These are phyloP conservation scores for Chlorella sp. DNA, from an alignment of 139 green algal genomes.

Conservation along the genomic window DNA sequence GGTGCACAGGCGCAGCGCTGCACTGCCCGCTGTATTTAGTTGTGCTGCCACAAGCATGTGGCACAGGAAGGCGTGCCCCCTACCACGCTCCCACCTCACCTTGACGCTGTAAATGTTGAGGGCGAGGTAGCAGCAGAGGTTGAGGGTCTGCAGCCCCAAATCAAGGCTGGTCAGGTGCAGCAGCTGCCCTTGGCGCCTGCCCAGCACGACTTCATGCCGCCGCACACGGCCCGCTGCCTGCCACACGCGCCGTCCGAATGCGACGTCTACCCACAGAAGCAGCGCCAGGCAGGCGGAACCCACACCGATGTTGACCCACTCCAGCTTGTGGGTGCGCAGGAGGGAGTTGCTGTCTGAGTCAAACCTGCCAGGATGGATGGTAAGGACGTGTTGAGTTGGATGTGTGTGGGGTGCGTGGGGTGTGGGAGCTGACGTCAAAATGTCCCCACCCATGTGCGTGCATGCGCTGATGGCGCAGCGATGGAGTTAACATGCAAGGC, in stretches of 20 bases:
- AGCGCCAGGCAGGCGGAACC: not conserved
- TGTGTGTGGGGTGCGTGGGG: too few relatives aligned
- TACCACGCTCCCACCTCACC: not conserved
- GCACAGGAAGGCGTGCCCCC: not conserved
- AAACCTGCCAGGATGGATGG: not conserved
- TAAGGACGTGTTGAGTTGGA: too few relatives aligned
- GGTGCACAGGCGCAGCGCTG: not conserved
- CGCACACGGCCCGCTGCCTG: not conserved
- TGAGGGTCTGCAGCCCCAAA: not conserved
- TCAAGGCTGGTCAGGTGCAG: not conserved
- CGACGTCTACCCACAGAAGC: not conserved
- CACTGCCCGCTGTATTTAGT: not conserved
- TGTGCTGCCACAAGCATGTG: not conserved
- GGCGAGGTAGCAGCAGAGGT: not conserved
- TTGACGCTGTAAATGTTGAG: not conserved
- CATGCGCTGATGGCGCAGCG: too few relatives aligned
- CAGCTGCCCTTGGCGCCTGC: not conserved
- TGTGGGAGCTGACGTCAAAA: too few relatives aligned
- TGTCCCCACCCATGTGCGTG: too few relatives aligned
- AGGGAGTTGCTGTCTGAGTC: not conserved
- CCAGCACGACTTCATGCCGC: not conserved
- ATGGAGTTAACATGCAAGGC: too few relatives aligned
- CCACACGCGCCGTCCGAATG: not conserved
- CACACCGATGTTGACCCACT: conserved; percentile 7
- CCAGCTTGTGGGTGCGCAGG: not conserved